These are phyloP conservation scores for Iberis pinnata DNA, from an alignment of 345 rosid species.

Conservation along the genomic window DNA sequence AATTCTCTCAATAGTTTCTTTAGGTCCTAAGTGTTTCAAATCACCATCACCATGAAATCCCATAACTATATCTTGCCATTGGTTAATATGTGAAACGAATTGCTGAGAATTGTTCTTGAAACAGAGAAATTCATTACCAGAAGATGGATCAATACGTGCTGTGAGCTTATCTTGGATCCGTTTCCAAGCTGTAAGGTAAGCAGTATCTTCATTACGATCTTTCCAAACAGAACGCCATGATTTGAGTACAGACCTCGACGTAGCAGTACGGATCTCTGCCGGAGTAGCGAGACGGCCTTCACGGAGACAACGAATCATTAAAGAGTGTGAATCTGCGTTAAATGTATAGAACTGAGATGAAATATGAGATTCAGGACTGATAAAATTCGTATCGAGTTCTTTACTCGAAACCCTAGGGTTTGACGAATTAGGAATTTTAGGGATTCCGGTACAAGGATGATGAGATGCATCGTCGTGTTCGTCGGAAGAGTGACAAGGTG, in stretches of 20 bases:
- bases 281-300: constrained; percentile 80
- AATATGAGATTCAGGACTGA: constrained; percentile 77
- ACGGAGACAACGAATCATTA: constrained; percentile 88
- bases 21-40: constrained; percentile 76
- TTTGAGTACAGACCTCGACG: constrained; percentile 63
- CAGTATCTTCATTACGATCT: constrained; percentile 97
- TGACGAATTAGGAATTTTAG: constrained; percentile 18
- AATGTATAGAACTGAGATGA: constrained; percentile 96
- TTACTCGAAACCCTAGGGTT: constrained; percentile 32
- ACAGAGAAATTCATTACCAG: constrained; percentile 82
- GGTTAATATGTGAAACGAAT: constrained; percentile 76
- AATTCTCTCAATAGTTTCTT: constrained; percentile 88
- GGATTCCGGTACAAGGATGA: constrained; percentile 21
- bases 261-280: constrained; percentile 84
- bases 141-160: constrained; percentile 51
- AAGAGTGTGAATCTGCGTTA: constrained; percentile 85
- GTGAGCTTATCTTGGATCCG: constrained; percentile 94
- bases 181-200: constrained; percentile 94
- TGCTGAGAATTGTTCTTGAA: constrained; percentile 87
- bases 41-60: constrained; percentile 87
- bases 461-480: constrained; percentile 36
- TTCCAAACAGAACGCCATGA: constrained; percentile 99
- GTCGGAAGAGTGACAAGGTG: constrained; percentile 47
- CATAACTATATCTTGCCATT: constrained; percentile 97
- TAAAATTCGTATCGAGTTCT: constrained; percentile 25